Conservation (phyloP, 768 basidiomycete species). For the Naematelia aurantialba region DNA sequence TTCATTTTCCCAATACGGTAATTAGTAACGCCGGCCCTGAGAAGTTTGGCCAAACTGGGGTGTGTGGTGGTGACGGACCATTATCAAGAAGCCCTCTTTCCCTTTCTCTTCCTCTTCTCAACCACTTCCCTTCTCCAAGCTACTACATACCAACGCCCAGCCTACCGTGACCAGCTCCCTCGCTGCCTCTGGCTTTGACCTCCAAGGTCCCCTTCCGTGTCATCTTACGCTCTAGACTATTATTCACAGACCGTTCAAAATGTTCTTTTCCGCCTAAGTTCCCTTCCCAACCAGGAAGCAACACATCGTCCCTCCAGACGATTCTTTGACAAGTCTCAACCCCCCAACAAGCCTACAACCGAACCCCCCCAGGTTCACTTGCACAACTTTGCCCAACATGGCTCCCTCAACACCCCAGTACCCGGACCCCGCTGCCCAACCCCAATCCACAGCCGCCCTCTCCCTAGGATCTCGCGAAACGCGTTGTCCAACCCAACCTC, state of each 20-base stretch:
- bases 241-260: constrained; percentile 27
- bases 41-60: neutral
- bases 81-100: constrained; percentile 2
- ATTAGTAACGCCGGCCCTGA: neutral
- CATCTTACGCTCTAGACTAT: constrained; percentile 11
- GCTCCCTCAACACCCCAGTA: neutral
- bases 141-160: neutral
- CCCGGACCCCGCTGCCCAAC: constrained; percentile 1
- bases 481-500: constrained; percentile 1
- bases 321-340: neutral
- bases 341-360: neutral
- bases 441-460: neutral
- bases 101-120: constrained; percentile 11
- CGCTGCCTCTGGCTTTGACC: constrained; percentile 9
- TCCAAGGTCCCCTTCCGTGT: constrained; percentile 6
- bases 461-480: neutral
- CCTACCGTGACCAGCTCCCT: neutral
- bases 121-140: constrained; percentile 6
- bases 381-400: constrained; percentile 4
- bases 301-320: constrained; percentile 3
- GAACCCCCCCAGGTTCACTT: neutral
- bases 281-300: constrained; percentile 8
- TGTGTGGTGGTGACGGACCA: neutral
- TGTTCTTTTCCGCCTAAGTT: constrained; percentile 30
- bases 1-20: neutral